These are phyloP conservation scores for Nadsonia commutata DNA, from an alignment of 1,139 yeast species.

Conservation along the genomic window DNA sequence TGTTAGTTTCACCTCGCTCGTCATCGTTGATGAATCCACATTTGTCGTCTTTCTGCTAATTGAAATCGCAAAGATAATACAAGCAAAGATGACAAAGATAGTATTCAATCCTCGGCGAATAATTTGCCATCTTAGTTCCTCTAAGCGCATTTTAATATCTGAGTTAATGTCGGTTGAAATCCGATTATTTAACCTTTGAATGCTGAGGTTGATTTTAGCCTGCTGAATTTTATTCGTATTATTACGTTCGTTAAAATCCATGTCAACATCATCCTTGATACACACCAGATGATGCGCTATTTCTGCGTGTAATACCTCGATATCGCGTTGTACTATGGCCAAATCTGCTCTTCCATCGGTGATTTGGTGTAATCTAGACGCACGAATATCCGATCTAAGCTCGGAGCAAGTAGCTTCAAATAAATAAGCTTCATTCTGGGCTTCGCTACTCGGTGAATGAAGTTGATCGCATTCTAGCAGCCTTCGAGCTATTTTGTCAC, in stretches of 20 bases:
- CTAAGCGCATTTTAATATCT: slow-evolving; percentile 75
- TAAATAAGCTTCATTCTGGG: slow-evolving; percentile 73
- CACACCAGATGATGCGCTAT: slow-evolving; percentile 55
- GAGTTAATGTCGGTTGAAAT: slow-evolving; percentile 73
- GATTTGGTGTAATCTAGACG: slow-evolving; percentile 57
- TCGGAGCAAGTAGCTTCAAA: slow-evolving; percentile 92
- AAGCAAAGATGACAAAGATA: too few species aligned
- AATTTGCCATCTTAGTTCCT: slow-evolving; percentile 82
- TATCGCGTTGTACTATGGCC: slow-evolving; percentile 55
- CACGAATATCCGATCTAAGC: slow-evolving; percentile 61
- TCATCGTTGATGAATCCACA: neutral
- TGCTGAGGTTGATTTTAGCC: slow-evolving; percentile 49
- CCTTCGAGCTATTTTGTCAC: too few species aligned
- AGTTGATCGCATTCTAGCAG: too few species aligned
- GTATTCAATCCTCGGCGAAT: slow-evolving; percentile 75
- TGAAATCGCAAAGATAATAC: too few species aligned
- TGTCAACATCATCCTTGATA: slow-evolving; percentile 59
- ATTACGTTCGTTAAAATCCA: slow-evolving; percentile 74
- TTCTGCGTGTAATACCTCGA: slow-evolving; percentile 63
- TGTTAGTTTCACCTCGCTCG: neutral
- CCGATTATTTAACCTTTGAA: slow-evolving; percentile 76
- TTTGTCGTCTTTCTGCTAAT: neutral
- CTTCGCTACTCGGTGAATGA: too few species aligned
- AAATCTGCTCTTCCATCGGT: slow-evolving; percentile 55
- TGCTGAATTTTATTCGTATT: slow-evolving; percentile 72